These are phyloP conservation scores for Phytophthora citricola DNA, from an alignment of 352 stramenopile genomes.

Conservation along the genomic window DNA sequence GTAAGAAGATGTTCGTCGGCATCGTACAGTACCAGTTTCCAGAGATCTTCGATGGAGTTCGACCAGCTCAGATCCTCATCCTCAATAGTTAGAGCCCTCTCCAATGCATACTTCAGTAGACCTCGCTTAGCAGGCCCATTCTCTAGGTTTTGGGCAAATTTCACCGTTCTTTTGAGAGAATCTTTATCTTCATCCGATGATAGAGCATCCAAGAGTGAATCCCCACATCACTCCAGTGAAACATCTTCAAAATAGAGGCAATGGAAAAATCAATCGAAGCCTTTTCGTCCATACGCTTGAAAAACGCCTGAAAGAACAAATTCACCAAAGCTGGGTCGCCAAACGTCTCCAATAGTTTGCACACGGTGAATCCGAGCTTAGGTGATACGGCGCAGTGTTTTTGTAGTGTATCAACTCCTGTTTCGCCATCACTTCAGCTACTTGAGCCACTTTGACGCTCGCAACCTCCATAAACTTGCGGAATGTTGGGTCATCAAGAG, in stretches of 20 bases:
- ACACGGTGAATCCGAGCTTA: not conserved
- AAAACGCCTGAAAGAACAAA: constrained; percentile 9
- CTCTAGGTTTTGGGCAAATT: constrained; percentile 1
- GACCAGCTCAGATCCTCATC: not conserved
- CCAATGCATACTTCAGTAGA: constrained; percentile 2
- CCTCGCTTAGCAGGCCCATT: not conserved
- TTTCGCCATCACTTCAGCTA: no score
- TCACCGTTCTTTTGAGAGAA: constrained; percentile 6
- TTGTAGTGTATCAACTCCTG: no score
- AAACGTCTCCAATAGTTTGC: constrained; percentile 7
- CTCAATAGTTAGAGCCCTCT: not conserved
- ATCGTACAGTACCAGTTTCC: constrained; percentile 3
- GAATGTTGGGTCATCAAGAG: not conserved
- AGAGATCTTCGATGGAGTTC: not conserved
- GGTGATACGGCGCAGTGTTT: no score
- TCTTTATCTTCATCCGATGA: no score
- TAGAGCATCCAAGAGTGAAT: constrained; percentile 1
- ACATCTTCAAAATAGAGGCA: constrained; percentile 7
- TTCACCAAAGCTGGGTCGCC: constrained; percentile 15
- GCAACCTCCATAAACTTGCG: constrained; percentile 10
- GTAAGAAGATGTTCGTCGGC: not conserved
- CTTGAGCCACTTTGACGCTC: not conserved
- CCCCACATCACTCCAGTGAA: constrained; percentile 18
- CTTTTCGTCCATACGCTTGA: constrained; percentile 4
- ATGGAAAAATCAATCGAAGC: not conserved